Percentiles rank a stretch among this genome's conserved stretches.
These are phyloP conservation scores for Oldenlandia corymbosa DNA, from an alignment of 257 asterid species.

Conservation along the genomic window DNA sequence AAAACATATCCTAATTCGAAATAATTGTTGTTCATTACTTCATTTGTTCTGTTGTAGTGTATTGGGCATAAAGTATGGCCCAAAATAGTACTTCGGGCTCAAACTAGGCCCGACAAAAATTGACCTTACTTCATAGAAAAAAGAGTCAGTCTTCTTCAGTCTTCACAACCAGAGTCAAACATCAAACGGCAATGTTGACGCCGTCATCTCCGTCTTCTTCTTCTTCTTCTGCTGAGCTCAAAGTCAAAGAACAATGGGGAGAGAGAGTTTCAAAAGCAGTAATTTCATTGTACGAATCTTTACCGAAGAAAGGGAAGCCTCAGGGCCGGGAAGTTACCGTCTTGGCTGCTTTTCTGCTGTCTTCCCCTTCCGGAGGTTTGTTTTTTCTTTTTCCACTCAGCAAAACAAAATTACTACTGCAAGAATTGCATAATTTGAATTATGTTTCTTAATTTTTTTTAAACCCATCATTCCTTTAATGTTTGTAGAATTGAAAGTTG, in stretches of 20 bases:
- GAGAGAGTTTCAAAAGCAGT: conserved; percentile 55
- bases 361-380: conserved; percentile 61
- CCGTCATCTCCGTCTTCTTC: conserved; percentile 17
- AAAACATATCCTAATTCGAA: too few species aligned
- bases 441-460: not conserved
- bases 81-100: too few species aligned
- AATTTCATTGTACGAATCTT: conserved; percentile 39
- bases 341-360: conserved; percentile 76
- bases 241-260: conserved; percentile 39
- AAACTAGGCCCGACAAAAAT: too few species aligned
- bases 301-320: conserved; percentile 91
- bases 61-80: too few species aligned
- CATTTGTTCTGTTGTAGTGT: too few species aligned
- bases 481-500: conserved; percentile 54
- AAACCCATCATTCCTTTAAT: not conserved
- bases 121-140: too few species aligned
- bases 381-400: not conserved
- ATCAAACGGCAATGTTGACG: conserved; percentile 17
- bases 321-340: conserved; percentile 98
- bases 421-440: not conserved
- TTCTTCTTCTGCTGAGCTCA: conserved; percentile 3
- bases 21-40: too few species aligned
- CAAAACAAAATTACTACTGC: not conserved
- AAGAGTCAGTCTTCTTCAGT: not conserved
- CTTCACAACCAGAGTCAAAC: too few species aligned